Evolutionary conservation across 2,329 filamentous ascomycete genomes (phyloP), one percentile per base, ranked within the genome.

Genomic region (Pseudogymnoascus sp.): DNA sequence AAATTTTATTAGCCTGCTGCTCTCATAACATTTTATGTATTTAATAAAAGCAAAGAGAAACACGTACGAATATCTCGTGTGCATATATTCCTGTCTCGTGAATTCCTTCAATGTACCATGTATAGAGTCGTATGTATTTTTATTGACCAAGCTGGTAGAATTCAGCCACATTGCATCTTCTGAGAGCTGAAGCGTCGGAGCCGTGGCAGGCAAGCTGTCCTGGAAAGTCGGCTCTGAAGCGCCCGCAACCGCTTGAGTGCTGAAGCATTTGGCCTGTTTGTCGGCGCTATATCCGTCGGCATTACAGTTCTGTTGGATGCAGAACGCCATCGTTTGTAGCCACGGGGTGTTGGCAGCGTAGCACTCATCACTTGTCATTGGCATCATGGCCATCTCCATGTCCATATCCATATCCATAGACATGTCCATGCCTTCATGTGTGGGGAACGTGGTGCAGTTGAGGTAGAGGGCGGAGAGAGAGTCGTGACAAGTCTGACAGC

Each of bases 31-130:
- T 21, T 21, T 21, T 21, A 21, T 21, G 21, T 21, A 21, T 21
- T 6, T 55, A 33, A 55, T 17, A 55, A 48, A 55, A 9, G 33
- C 27, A 33, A 9, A 12, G 25, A 4, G n/a, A 6, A 12, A 55
- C 2, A 68, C 68, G 63, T 68, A 74, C 73, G 69, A 68, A 35
- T 71, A 74, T 55, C 60, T 69, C 13, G 66, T 68, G 64, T 75
- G 71, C 9, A 65, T 62, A 15, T 65, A 64, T 60, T 74, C 73
- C 15, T 69, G 67, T 12, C 62, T 63, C 29, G 66, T 68, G 61
- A 75, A 74, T 21, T 69, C 67, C 27, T 65, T 59, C 13, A 72
- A 59, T 1, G 66, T 72, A 3, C 69, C 68, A 25, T 66, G 64
- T 35, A 70, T 70, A n/a, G 67, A 64, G 36, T 69, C 58, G 17